Conservation (phyloP, 345 rosid species). For the Physaria fendleri region DNA sequence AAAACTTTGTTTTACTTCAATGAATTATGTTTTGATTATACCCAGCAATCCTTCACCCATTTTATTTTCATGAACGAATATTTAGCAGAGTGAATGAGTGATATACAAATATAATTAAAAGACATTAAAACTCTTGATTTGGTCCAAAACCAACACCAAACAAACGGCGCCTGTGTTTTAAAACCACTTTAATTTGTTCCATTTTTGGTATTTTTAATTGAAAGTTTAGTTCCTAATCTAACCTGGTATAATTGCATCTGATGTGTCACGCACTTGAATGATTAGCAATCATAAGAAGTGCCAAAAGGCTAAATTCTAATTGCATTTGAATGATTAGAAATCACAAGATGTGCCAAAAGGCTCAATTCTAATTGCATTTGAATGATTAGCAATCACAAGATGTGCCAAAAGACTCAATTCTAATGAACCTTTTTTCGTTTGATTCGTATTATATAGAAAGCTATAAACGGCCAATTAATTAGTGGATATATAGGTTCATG, state of each 20-base stretch:
- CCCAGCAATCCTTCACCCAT: neutral
- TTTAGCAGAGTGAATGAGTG: neutral
- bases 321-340: constrained; percentile 18
- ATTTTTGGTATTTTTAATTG: neutral
- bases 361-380: constrained; percentile 2
- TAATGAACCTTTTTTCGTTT: neutral
- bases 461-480: neutral
- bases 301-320: constrained; percentile 16
- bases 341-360: constrained; percentile 23
- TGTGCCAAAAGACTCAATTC: constrained; percentile 15
- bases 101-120: too few relatives aligned
- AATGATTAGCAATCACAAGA: constrained; percentile 19
- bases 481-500: constrained; percentile 21
- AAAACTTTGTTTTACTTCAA: neutral
- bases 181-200: neutral
- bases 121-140: neutral
- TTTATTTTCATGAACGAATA: neutral
- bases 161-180: constrained; percentile 5
- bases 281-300: constrained; percentile 16
- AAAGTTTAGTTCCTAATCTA: neutral
- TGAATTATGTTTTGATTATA: neutral
- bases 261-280: constrained; percentile 20
- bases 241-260: constrained; percentile 6
- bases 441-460: neutral
- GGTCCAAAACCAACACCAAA: constrained; percentile 5